Evolutionary conservation across 2,329 filamentous ascomycete genomes (phyloP), one percentile per base, ranked within the genome.

Genomic region (Penicillium griseofulvum): DNA sequence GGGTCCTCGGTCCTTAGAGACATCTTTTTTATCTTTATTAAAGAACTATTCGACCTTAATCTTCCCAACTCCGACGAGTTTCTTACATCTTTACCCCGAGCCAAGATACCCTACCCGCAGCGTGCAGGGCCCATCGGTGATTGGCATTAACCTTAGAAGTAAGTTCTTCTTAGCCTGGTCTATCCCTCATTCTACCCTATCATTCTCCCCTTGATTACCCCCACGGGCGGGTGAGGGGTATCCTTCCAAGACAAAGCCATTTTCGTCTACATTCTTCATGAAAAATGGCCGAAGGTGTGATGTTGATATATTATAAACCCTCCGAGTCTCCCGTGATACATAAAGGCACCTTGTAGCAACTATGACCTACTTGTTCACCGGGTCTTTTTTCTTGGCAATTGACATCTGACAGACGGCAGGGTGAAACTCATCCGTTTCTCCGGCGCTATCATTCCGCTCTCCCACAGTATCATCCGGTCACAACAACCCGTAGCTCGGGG

Each of bases 381-480:
- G 29, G 12, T 34, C n/a, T 33, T 26, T 44, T 55, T 19, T 43
- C 22, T 48, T 52, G 47, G 42, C 45, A 54, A 51, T 56, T 58
- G 54, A 53, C 52, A 53, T 44, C 56, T 54, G 51, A 49, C 43
- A 48, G 24, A 8, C 49, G 41, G 53, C 58, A 53, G 49, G 56
- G 39, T 47, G 24, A 60, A 61, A 52, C 57, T 61, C 62, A 67
- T 72, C 70, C 70, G 68, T 71, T 72, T 61, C 68, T 59, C 70
- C 70, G 70, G 63, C 59, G 59, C 63, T 62, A 65, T 57, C 52
- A 54, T 56, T 53, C 36, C 50, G 49, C 17, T 53, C 38, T 47
- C 44, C 54, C 41, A 66, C 58, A 39, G 19, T 55, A 57, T 53
- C 54, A 56, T 54, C 56, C 48, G 55, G 39, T 22, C 41, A 46